Evolutionary conservation across 257 asterid species (phyloP).

Genomic region (Primulina huaijiensis): DNA sequence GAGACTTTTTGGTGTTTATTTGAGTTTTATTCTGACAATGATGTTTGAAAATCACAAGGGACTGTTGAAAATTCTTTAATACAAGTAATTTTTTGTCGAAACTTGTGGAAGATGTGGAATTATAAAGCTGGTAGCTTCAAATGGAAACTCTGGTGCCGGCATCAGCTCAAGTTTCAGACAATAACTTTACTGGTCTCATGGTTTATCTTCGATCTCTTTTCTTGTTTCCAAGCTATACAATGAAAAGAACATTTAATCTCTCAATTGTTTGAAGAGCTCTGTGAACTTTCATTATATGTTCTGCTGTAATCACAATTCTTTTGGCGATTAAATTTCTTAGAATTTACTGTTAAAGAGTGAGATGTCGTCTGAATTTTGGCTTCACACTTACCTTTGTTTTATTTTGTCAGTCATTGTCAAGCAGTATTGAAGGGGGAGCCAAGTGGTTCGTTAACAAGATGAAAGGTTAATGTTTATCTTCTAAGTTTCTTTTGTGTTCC

Average conservation of each 20-base stretch:
- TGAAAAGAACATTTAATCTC: not conserved
- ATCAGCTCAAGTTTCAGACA: not conserved
- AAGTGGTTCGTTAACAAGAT: conserved; percentile 63
- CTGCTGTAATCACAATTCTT: not conserved
- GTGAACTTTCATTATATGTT: not conserved
- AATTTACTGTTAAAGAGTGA: not conserved
- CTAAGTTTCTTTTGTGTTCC: not conserved
- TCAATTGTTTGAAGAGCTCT: not conserved
- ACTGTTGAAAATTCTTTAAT: too few relatives aligned
- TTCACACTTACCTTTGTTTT: conserved; percentile 9
- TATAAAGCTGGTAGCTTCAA: not conserved
- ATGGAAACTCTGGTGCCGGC: not conserved
- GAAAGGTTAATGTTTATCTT: conserved; percentile 39
- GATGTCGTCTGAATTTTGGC: not conserved
- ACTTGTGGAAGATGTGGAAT: not conserved
- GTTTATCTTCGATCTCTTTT: not conserved
- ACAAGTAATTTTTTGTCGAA: too few relatives aligned
- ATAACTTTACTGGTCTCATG: not conserved
- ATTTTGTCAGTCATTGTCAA: conserved; percentile 40
- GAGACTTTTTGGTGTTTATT: not conserved
- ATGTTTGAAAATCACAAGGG: not conserved
- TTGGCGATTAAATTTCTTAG: not conserved
- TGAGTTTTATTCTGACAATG: too few relatives aligned
- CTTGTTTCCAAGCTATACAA: not conserved
- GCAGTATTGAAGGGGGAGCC: conserved; percentile 58